A percentile compares a stretch with the other conserved stretches of the same genome.
Conservation (phyloP, 768 basidiomycete genomes). For the Rhodocollybia butyracea region DNA sequence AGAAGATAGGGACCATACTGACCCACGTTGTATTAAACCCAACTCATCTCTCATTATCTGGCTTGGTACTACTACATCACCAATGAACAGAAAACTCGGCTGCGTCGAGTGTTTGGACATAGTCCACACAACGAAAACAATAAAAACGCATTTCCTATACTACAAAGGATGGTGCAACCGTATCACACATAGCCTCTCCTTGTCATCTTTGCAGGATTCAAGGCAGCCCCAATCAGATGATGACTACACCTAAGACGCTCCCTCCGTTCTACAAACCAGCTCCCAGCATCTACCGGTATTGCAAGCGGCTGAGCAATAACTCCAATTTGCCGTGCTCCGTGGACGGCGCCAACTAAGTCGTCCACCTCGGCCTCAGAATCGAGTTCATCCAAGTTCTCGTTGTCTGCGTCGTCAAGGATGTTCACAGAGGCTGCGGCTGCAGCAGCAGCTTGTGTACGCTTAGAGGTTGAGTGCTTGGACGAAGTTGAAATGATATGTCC, state of each 20-base stretch:
- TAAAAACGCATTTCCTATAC: too few relatives aligned
- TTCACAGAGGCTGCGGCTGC: slow-evolving; percentile 48
- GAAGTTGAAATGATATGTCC: not conserved
- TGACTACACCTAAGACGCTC: slow-evolving; percentile 64
- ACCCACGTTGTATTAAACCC: too few relatives aligned
- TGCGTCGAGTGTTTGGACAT: too few relatives aligned
- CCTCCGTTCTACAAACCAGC: slow-evolving; percentile 79
- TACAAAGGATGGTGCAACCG: too few relatives aligned
- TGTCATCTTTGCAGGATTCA: not conserved
- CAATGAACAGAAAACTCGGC: too few relatives aligned
- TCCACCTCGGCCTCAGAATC: slow-evolving; percentile 88
- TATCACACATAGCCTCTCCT: too few relatives aligned
- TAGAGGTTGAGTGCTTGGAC: not conserved
- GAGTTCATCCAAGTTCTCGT: slow-evolving; percentile 73
- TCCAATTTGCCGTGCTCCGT: slow-evolving; percentile 52
- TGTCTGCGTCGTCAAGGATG: slow-evolving; percentile 50
- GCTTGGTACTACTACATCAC: too few relatives aligned
- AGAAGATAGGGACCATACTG: too few relatives aligned
- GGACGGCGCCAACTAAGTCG: slow-evolving; percentile 60
- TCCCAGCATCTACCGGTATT: slow-evolving; percentile 67
- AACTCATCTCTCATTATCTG: too few relatives aligned
- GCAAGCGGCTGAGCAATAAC: slow-evolving; percentile 65
- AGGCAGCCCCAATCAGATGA: slow-evolving; percentile 46
- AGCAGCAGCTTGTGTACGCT: slow-evolving; percentile 32
- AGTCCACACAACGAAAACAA: too few relatives aligned